These are phyloP conservation scores for Calonectria pseudoturangicola DNA, from an alignment of 2,329 filamentous ascomycete species.

Conservation along the genomic window DNA sequence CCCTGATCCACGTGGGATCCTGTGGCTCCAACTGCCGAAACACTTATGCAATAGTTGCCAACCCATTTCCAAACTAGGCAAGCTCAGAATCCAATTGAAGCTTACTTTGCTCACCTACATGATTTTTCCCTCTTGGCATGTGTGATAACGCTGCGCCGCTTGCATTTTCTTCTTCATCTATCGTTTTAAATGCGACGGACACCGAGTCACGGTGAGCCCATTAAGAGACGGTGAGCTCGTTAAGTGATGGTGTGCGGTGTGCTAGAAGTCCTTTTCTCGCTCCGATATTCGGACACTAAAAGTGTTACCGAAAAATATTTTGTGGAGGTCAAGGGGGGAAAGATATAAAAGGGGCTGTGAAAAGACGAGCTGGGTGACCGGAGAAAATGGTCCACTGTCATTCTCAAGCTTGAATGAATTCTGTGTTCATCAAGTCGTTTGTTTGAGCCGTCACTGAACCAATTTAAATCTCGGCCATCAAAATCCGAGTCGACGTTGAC, in stretches of 20 bases:
- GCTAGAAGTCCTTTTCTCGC: not conserved
- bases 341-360: not conserved
- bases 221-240: not conserved
- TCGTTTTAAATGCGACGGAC: not conserved
- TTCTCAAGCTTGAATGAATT: too few species aligned
- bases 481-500: too few species aligned
- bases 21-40: not conserved
- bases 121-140: too few species aligned
- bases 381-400: not conserved
- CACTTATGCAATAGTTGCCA: conserved; percentile 6
- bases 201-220: not conserved
- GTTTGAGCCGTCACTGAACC: too few species aligned
- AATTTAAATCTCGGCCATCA: too few species aligned
- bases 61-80: conserved; percentile 20
- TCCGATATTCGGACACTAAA: conserved; percentile 14
- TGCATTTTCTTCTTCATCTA: not conserved
- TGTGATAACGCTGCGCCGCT: not conserved
- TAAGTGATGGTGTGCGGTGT: not conserved
- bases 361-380: not conserved
- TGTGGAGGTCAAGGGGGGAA: conserved; percentile 1
- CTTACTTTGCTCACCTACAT: not conserved
- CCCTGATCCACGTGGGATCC: not conserved
- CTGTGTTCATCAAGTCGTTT: too few species aligned
- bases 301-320: not conserved
- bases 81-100: not conserved